Evolutionary conservation across 164 flowering plant species (phyloP).

Genomic region (Nymphaea colorata): DNA sequence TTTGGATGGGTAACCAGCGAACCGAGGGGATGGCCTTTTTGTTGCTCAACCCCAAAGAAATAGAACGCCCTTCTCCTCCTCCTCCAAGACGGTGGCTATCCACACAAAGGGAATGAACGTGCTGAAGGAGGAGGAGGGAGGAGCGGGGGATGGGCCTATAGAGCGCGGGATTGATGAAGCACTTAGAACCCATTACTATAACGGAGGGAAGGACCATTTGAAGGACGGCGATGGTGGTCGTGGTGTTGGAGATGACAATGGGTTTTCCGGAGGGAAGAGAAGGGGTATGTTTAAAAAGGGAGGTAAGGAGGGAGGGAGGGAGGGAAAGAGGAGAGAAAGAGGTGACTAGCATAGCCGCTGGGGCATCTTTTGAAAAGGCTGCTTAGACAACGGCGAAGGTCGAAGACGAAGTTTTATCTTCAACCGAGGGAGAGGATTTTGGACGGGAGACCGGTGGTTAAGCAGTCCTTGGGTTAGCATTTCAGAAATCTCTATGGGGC

Average conservation of each 20-base stretch:
- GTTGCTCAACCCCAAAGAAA: neutral
- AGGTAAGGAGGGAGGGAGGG: slow-evolving; percentile 16
- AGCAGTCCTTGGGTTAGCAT: too few relatives aligned
- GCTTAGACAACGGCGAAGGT: too few relatives aligned
- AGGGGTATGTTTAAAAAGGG: slow-evolving; percentile 12
- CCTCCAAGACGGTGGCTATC: neutral
- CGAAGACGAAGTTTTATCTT: too few relatives aligned
- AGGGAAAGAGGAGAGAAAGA: slow-evolving; percentile 1
- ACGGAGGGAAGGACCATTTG: slow-evolving; percentile 21
- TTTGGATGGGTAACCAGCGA: neutral
- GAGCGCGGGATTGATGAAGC: neutral
- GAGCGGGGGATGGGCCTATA: neutral
- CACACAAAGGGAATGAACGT: neutral
- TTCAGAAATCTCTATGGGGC: too few relatives aligned
- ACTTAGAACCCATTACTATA: slow-evolving; percentile 14
- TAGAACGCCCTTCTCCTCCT: neutral
- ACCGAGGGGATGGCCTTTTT: neutral
- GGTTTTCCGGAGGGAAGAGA: slow-evolving; percentile 2
- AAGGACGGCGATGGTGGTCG: slow-evolving; percentile 3
- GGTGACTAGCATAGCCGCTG: neutral
- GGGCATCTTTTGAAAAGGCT: too few relatives aligned
- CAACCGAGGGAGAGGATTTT: too few relatives aligned
- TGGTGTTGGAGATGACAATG: too few relatives aligned
- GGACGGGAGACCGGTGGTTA: too few relatives aligned
- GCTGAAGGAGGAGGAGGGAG: neutral